These are phyloP conservation scores for Eucalyptus albens DNA, from an alignment of 345 rosid species.

Conservation along the genomic window DNA sequence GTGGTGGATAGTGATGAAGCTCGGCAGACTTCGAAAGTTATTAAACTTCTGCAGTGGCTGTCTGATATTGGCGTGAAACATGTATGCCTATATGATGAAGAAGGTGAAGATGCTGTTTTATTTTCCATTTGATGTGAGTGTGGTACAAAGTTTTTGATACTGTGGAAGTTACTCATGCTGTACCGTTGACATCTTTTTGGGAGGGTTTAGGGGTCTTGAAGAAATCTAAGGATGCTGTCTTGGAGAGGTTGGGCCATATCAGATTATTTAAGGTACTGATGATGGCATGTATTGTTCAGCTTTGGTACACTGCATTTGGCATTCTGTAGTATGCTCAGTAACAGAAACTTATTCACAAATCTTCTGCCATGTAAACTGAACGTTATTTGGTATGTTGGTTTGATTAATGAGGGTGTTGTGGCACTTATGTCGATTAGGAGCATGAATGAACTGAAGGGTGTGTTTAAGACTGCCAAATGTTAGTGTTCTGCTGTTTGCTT, in stretches of 20 bases:
- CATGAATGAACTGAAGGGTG: not conserved
- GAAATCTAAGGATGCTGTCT: constrained; percentile 56
- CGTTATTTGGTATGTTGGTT: not conserved
- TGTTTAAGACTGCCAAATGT: not conserved
- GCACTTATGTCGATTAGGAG: not conserved
- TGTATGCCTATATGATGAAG: constrained; percentile 62
- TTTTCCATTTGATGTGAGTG: not conserved
- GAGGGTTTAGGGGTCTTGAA: constrained; percentile 53
- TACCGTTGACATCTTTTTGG: not conserved
- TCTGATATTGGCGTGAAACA: constrained; percentile 47
- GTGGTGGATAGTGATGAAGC: constrained; percentile 69
- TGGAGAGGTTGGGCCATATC: constrained; percentile 29
- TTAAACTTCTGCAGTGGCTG: constrained; percentile 65
- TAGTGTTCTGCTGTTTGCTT: not conserved
- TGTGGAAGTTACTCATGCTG: not conserved
- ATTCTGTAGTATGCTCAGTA: not conserved
- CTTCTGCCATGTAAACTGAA: not conserved
- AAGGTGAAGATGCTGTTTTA: constrained; percentile 35
- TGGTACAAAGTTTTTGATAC: not conserved
- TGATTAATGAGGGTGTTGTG: not conserved
- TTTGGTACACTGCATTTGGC: not conserved
- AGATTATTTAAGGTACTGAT: constrained; percentile 26
- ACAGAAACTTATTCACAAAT: not conserved
- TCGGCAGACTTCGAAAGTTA: constrained; percentile 17
- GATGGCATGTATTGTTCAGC: not conserved